These are phyloP conservation scores for Alternaria triticimaculans DNA, from an alignment of 2,329 filamentous ascomycete genomes.

Conservation along the genomic window DNA sequence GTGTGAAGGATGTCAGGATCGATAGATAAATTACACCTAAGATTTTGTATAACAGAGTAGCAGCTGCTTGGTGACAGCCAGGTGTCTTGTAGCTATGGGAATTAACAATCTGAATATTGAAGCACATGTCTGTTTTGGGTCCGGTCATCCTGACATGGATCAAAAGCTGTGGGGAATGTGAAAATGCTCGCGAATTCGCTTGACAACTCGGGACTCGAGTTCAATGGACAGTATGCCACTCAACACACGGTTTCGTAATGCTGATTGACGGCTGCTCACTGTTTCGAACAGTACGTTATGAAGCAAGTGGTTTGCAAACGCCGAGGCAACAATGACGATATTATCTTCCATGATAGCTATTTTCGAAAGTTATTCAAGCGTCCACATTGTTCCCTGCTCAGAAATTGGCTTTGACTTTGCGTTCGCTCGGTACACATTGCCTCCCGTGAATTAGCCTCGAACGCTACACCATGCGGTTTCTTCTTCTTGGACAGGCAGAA, in stretches of 20 bases:
- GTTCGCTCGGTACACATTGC: not conserved
- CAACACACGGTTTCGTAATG: not conserved
- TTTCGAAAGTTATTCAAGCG: not conserved
- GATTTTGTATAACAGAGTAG: not conserved
- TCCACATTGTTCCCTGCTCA: not conserved
- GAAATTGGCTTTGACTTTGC: not conserved
- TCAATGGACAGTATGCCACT: not conserved
- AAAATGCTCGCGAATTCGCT: not conserved
- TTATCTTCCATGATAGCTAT: not conserved
- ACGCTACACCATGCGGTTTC: not conserved
- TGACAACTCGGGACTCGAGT: not conserved
- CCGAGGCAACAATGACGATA: not conserved
- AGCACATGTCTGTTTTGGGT: not conserved
- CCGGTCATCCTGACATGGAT: not conserved
- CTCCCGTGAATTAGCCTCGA: not conserved
- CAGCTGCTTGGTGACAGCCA: not conserved
- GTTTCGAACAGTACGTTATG: not conserved
- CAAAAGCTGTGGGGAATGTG: not conserved
- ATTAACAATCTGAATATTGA: not conserved
- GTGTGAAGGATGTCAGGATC: not conserved
- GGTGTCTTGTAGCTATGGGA: not conserved
- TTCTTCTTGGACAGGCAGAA: not conserved
- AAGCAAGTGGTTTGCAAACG: not conserved
- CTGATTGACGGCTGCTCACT: not conserved
- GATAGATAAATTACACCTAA: not conserved